Evolutionary conservation across 164 flowering plant genomes (phyloP).

Genomic region (Warburgia ugandensis): DNA sequence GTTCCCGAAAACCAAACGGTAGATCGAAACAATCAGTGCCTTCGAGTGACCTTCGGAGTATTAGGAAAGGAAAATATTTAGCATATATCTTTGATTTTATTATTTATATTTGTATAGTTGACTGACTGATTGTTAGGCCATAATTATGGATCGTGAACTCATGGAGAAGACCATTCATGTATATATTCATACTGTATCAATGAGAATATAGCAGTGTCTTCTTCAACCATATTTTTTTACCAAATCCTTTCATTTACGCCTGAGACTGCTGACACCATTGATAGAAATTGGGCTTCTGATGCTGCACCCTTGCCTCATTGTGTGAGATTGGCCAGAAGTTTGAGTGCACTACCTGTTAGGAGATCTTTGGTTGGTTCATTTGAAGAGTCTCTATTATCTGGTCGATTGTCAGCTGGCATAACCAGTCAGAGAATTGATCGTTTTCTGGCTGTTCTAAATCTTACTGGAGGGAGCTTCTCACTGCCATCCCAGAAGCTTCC

Average conservation of each 20-base stretch:
- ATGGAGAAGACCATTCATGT: too few species aligned
- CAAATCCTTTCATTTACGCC: constrained; percentile 31
- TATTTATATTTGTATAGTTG: too few species aligned
- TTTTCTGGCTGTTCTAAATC: constrained; percentile 78
- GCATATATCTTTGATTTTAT: too few species aligned
- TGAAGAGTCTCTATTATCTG: constrained; percentile 91
- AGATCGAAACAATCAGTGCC: too few species aligned
- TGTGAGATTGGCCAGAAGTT: constrained; percentile 33
- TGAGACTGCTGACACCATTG: constrained; percentile 21
- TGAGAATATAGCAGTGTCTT: too few species aligned
- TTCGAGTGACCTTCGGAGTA: too few species aligned
- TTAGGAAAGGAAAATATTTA: too few species aligned
- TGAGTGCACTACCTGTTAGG: constrained; percentile 51
- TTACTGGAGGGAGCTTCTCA: constrained; percentile 79
- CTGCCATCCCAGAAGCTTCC: constrained; percentile 89
- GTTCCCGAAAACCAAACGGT: too few species aligned
- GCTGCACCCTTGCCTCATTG: constrained; percentile 21
- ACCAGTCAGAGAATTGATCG: constrained; percentile 70
- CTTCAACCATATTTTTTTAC: too few species aligned
- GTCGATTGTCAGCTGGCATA: constrained; percentile 57
- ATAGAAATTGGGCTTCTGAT: constrained; percentile 24
- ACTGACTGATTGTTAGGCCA: too few species aligned
- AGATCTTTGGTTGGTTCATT: constrained; percentile 96
- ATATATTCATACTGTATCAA: too few species aligned
- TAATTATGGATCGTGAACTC: too few species aligned